Evolutionary conservation across 139 green algal genomes (phyloP).

Genomic region (Trebouxia sp.): DNA sequence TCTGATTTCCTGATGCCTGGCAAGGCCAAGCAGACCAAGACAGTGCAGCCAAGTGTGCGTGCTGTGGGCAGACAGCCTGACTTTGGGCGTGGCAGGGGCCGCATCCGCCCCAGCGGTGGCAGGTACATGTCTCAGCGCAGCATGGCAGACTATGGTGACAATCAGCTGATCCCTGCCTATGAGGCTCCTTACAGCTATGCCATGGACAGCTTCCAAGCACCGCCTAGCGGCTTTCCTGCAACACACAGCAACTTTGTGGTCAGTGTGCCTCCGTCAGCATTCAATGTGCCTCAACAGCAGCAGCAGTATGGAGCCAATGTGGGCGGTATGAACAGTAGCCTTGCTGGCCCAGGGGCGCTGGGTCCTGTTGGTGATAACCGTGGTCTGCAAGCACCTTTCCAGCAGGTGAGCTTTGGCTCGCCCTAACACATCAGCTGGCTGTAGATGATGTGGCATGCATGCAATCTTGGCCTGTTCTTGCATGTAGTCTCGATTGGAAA

Average conservation of each 20-base stretch:
- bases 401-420: neutral
- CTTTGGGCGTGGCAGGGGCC: neutral
- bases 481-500: too few relatives aligned
- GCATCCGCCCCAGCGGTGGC: neutral
- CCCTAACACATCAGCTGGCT: too few relatives aligned
- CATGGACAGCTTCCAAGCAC: neutral
- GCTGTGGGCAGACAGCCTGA: neutral
- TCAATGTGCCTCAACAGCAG: neutral
- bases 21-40: constrained; percentile 35
- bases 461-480: too few relatives aligned
- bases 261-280: neutral
- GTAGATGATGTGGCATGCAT: too few relatives aligned
- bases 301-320: constrained; percentile 5
- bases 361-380: neutral
- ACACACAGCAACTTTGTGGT: neutral
- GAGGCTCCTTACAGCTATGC: neutral
- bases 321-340: neutral
- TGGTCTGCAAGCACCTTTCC: neutral
- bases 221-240: neutral
- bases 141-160: constrained; percentile 17
- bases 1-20: constrained; percentile 50
- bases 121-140: constrained; percentile 19
- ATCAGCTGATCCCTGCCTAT: neutral
- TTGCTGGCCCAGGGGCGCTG: neutral
- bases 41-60: constrained; percentile 7